Percentiles rank a stretch among this genome's conserved stretches.
phyloP scores from a whole-genome alignment of 192 early-diverging fungal genomes.

The Coemansia umbellata region DNA sequence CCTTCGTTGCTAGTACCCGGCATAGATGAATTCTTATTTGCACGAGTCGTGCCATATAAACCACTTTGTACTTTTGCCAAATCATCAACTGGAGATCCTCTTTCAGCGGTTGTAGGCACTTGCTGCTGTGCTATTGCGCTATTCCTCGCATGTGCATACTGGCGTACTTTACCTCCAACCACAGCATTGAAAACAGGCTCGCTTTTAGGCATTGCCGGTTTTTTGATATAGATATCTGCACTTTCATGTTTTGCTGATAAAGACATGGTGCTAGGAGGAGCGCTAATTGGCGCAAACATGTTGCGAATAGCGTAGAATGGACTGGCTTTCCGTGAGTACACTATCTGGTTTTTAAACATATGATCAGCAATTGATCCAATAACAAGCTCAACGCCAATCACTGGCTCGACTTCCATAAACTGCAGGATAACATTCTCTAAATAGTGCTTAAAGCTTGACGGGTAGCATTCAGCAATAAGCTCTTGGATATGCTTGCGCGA shows the following conservation, averaged over 20 bases:
- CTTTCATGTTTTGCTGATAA: not conserved
- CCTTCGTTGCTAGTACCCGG: not conserved
- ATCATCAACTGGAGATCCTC: not conserved
- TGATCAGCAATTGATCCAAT: conserved; percentile 40
- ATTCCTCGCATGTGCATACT: not conserved
- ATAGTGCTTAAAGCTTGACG: conserved; percentile 30
- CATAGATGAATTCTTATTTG: not conserved
- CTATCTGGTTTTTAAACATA: conserved; percentile 34
- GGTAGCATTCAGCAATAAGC: conserved; percentile 27
- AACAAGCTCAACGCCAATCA: conserved; percentile 37
- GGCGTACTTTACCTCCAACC: conserved; percentile 35
- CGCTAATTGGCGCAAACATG: conserved; percentile 23
- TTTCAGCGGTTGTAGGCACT: conserved; percentile 14
- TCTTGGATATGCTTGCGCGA: conserved; percentile 24
- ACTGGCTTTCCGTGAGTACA: conserved; percentile 21
- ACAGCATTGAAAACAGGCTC: conserved; percentile 40
- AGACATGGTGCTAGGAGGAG: too few species aligned
- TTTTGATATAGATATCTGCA: conserved; percentile 5
- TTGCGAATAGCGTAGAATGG: conserved; percentile 36
- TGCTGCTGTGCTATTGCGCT: not conserved
- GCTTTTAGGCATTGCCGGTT: conserved; percentile 7
- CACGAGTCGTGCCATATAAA: too few species aligned
- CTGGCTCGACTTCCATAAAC: conserved; percentile 41
- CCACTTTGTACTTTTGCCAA: not conserved
- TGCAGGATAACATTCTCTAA: conserved; percentile 35